Base-by-base conservation (phyloP, 805 yeast genomes). In the Danielia oregonensis region DNA sequence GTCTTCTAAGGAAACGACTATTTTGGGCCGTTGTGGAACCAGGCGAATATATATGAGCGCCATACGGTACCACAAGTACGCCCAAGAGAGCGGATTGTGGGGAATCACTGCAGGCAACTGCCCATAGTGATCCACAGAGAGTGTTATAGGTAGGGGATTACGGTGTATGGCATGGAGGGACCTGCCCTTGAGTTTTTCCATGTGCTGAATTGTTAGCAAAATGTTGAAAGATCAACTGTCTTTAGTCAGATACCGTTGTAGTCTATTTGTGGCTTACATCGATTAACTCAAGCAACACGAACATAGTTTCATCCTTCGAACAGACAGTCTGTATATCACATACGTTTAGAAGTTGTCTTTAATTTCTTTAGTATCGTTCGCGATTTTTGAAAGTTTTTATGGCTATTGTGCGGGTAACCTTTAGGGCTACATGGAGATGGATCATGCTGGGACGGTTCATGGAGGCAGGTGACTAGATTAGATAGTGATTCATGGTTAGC, bases 211-310 rank as follows among this genome's bases (percentile, higher is more conserved):
- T n/a, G n/a, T n/a, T n/a, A n/a, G n/a, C n/a, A n/a, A n/a, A n/a
- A n/a, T n/a, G n/a, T n/a, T n/a, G n/a, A n/a, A n/a, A n/a, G n/a
- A n/a, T n/a, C 28, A 17, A 22, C 13, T 14, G 14, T 39, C 37
- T 35, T 35, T 26, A 48, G 29, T 83, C 95, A 86, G 95, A 86
- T 86, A 86, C 95, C 95, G 95, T 86, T 86, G 94, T 86, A 86
- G 95, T 86, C 95, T 80, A 74, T 76, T 76, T 74, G 82, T 72
- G 79, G 49, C 84, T 72, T 76, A 77, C 86, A 79, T 54, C 49
- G 77, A 58, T 27, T 35, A 37, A 58, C 51, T 54, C 57, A 47
- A 49, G 58, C 53, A 46, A 46, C 55, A 52, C 56, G 44, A 39
- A 39, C 37, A 18, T 36, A 35, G 26, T 54, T 42, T 55, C 60